A percentile compares a stretch with the other conserved stretches of the same genome.
These are phyloP conservation scores for Saprolegnia diclina DNA, from an alignment of 352 stramenopile species.

Conservation along the genomic window DNA sequence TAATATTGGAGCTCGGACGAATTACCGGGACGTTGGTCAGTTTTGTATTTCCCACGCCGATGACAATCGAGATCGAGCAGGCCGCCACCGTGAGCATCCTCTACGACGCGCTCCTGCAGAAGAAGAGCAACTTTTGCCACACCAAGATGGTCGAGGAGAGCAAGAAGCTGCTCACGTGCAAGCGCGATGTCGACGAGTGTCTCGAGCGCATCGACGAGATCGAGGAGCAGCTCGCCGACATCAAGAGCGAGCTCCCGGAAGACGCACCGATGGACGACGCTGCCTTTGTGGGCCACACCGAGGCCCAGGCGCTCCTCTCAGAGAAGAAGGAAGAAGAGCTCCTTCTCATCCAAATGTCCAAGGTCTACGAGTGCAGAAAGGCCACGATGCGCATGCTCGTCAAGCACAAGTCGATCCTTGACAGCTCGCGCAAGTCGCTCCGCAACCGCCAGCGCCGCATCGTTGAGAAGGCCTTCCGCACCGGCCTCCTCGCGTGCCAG, in stretches of 20 bases:
- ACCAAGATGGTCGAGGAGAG: slow-evolving; percentile 26
- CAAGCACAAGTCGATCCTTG: slow-evolving; percentile 25
- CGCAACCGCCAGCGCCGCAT: slow-evolving; percentile 25
- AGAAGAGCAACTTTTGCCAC: slow-evolving; percentile 24
- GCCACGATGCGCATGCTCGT: slow-evolving; percentile 23
- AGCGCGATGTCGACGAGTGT: slow-evolving; percentile 26
- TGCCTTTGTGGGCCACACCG: slow-evolving; percentile 1
- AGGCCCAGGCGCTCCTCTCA: slow-evolving; percentile 17
- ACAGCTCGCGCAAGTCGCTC: slow-evolving; percentile 20
- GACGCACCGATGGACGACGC: background rate
- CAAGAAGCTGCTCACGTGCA: slow-evolving; percentile 25
- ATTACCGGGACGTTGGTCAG: background rate
- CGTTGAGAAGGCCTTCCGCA: slow-evolving; percentile 26
- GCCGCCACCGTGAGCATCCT: slow-evolving; percentile 27
- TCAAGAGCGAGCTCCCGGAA: slow-evolving; percentile 11
- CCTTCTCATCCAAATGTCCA: slow-evolving; percentile 22
- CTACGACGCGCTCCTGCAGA: slow-evolving; percentile 24
- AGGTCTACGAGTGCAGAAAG: slow-evolving; percentile 21
- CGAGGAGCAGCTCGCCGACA: slow-evolving; percentile 21
- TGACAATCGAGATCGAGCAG: slow-evolving; percentile 26
- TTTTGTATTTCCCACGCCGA: slow-evolving; percentile 20
- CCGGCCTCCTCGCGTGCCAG: slow-evolving; percentile 21
- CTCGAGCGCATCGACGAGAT: slow-evolving; percentile 26
- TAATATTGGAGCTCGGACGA: too few relatives aligned
- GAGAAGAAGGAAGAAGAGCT: slow-evolving; percentile 28